Evolutionary conservation across 2,329 filamentous ascomycete genomes (phyloP).

Genomic region (Pseudopyrenochaeta lycopersici): DNA sequence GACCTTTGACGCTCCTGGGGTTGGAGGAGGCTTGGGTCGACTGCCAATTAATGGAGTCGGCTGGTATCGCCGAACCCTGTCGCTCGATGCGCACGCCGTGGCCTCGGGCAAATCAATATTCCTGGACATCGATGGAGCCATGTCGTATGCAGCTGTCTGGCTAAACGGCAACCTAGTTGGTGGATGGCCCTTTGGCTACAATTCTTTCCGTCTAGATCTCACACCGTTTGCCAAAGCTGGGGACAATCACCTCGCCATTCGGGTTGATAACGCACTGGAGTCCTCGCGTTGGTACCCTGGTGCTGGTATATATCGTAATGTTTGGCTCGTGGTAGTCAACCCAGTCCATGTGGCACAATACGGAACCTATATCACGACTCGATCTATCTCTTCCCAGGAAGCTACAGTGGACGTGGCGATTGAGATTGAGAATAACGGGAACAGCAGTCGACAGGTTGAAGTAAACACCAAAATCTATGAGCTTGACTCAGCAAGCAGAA

Average conservation of each 20-base stretch:
- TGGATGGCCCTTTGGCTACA: slow-evolving; percentile 61
- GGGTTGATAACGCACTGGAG: slow-evolving; percentile 58
- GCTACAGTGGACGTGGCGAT: slow-evolving; percentile 58
- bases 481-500: slow-evolving; percentile 44
- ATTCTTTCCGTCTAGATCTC: slow-evolving; percentile 60
- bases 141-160: slow-evolving; percentile 61
- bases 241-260: slow-evolving; percentile 58
- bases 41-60: slow-evolving; percentile 60
- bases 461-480: slow-evolving; percentile 54
- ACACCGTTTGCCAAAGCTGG: slow-evolving; percentile 50
- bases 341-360: slow-evolving; percentile 58
- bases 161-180: slow-evolving; percentile 60
- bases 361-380: slow-evolving; percentile 59
- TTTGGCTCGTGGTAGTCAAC: slow-evolving; percentile 62
- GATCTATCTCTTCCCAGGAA: slow-evolving; percentile 53
- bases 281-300: slow-evolving; percentile 65
- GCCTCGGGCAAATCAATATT: slow-evolving; percentile 51
- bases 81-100: neutral
- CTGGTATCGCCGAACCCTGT: slow-evolving; percentile 55
- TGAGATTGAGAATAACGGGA: slow-evolving; percentile 57
- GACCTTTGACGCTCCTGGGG: slow-evolving; percentile 47
- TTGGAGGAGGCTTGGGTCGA: slow-evolving; percentile 54
- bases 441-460: slow-evolving; percentile 43
- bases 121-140: slow-evolving; percentile 60
- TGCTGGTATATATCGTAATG: slow-evolving; percentile 63